Conservation (phyloP, 2,329 filamentous ascomycete species). For the Tetracladium maxilliforme region DNA sequence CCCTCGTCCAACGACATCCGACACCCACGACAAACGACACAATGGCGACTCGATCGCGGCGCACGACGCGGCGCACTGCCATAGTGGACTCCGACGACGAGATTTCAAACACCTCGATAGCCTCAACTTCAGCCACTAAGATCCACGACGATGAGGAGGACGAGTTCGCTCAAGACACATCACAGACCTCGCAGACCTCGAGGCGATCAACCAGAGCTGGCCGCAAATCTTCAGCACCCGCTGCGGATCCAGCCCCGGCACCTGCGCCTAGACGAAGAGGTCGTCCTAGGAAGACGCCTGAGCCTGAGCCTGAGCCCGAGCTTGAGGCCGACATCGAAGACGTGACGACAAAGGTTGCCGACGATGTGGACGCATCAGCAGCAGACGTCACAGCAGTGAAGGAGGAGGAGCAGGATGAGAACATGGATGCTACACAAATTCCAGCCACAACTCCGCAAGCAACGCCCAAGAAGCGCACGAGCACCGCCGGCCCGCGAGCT, state of each 20-base stretch:
- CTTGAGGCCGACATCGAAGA: constrained; percentile 1
- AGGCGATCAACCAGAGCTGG: background rate
- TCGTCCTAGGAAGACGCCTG: constrained; percentile 32
- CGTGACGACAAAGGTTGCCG: constrained; percentile 10
- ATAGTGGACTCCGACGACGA: too few species aligned
- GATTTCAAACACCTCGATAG: too few species aligned
- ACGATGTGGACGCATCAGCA: constrained; percentile 23
- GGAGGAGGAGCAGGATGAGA: constrained; percentile 17
- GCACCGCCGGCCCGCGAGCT: constrained; percentile 11
- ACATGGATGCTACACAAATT: constrained; percentile 3
- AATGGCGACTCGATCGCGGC: too few species aligned
- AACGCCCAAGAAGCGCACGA: background rate
- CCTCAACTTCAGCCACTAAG: too few species aligned
- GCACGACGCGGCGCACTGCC: too few species aligned
- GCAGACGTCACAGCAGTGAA: constrained; percentile 9
- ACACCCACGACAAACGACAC: too few species aligned
- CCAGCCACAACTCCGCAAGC: background rate
- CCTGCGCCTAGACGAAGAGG: constrained; percentile 50
- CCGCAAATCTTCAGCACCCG: constrained; percentile 1
- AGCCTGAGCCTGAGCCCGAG: constrained; percentile 1
- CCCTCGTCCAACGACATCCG: too few species aligned
- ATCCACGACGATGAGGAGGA: too few species aligned
- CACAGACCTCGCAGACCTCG: too few species aligned
- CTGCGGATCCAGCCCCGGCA: constrained; percentile 28
- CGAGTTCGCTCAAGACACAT: too few species aligned